Percentiles rank a stretch among this genome's conserved stretches.
Evolutionary conservation across 2,329 filamentous ascomycete genomes (phyloP).

Genomic region (Bipolaris sorokiniana): DNA sequence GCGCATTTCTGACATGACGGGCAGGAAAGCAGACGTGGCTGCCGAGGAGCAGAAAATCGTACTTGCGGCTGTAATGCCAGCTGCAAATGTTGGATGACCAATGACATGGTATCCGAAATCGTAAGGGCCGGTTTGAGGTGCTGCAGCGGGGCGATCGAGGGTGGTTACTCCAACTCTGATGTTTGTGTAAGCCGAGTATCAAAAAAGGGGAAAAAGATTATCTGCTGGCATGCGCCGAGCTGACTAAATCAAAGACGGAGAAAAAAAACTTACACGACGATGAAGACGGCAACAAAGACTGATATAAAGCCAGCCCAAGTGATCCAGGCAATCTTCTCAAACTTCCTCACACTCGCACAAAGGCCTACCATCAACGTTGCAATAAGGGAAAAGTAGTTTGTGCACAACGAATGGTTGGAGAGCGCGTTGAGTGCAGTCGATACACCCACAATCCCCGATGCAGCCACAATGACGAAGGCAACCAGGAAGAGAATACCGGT

Average conservation of each 20-base stretch:
- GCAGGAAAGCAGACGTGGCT: conserved; percentile 66
- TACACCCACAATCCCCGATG: conserved; percentile 65
- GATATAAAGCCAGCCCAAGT: conserved; percentile 66
- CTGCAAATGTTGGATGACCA: conserved; percentile 63
- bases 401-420: conserved; percentile 64
- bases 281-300: conserved; percentile 64
- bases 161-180: conserved; percentile 61
- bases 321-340: conserved; percentile 67
- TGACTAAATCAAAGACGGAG: conserved; percentile 6
- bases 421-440: conserved; percentile 67
- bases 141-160: conserved; percentile 64
- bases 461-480: conserved; percentile 63
- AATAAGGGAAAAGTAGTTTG: conserved; percentile 65
- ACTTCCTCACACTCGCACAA: conserved; percentile 63
- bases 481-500: conserved; percentile 62
- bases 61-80: conserved; percentile 61
- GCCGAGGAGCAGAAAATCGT: conserved; percentile 67
- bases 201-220: neutral
- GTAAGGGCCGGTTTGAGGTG: conserved; percentile 64
- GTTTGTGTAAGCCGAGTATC: neutral
- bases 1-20: conserved; percentile 70
- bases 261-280: conserved; percentile 53
- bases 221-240: neutral
- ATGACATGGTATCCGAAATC: conserved; percentile 66
- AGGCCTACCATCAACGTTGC: conserved; percentile 59